Evolutionary conservation across 441 rosid species (phyloP).

Genomic region (Metrosideros polymorpha): DNA sequence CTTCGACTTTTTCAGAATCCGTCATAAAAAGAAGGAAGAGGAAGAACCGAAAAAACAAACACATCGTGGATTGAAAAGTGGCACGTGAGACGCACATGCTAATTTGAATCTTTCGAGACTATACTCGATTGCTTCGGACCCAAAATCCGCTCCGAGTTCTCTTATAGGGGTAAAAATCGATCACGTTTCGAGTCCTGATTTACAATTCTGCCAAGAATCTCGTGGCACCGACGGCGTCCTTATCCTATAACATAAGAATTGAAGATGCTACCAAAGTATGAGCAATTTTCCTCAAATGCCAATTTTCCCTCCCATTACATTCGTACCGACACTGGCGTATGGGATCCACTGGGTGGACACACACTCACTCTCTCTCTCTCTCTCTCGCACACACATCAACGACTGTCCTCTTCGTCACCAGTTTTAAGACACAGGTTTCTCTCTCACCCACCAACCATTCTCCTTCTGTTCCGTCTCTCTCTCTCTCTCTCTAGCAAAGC

Average conservation of each 20-base stretch:
- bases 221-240: neutral
- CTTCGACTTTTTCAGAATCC: no score
- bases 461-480: neutral
- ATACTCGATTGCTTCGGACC: neutral
- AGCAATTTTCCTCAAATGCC: neutral
- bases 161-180: neutral
- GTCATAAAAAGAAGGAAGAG: no score
- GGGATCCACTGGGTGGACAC: neutral
- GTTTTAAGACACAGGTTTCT: neutral
- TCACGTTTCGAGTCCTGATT: neutral
- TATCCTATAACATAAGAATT: neutral
- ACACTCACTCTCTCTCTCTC: neutral
- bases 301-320: no score
- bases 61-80: neutral
- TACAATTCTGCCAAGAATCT: neutral
- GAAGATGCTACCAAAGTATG: no score
- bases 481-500: neutral
- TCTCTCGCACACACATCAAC: no score
- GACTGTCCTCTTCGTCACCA: neutral
- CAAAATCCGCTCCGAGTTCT: neutral
- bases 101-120: rapidly evolving
- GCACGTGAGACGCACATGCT: neutral
- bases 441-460: neutral
- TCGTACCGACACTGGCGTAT: neutral
- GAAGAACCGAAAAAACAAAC: no score